A percentile compares a stretch with the other conserved stretches of the same genome.
phyloP scores from a whole-genome alignment of 225 moss, liverwort and hornwort species.

The Physcomitrellopsis africana region DNA sequence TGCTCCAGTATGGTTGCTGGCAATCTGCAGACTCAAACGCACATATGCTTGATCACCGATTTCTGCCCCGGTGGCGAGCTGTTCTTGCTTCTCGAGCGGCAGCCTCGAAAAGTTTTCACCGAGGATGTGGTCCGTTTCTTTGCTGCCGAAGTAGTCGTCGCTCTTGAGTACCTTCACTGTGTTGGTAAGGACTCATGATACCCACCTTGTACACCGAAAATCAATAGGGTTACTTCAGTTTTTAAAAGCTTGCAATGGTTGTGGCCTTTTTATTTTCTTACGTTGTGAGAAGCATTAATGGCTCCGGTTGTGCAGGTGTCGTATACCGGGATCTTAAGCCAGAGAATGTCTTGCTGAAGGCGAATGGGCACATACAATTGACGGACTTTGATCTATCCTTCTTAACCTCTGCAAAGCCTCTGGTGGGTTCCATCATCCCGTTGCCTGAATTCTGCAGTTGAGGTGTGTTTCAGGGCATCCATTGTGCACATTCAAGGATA shows the following conservation, averaged over 20 bases:
- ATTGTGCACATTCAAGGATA: too few relatives aligned
- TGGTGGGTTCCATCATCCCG: conserved; percentile 42
- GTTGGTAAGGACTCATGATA: conserved; percentile 46
- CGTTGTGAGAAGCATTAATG: too few relatives aligned
- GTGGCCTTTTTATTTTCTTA: background rate
- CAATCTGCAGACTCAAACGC: conserved; percentile 71
- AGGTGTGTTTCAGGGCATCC: too few relatives aligned
- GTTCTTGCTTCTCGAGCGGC: conserved; percentile 84
- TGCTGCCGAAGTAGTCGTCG: conserved; percentile 79
- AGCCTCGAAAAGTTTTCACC: conserved; percentile 76
- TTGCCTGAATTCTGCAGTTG: too few relatives aligned
- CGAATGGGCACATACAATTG: conserved; percentile 82
- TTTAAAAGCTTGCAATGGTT: too few relatives aligned
- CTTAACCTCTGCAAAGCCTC: conserved; percentile 66
- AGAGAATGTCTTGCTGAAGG: conserved; percentile 83
- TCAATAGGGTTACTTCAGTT: background rate
- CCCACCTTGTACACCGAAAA: background rate
- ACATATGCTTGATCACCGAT: conserved; percentile 85
- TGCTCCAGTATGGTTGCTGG: background rate
- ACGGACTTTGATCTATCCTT: conserved; percentile 96
- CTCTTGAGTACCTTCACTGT: conserved; percentile 91
- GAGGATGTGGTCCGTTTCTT: conserved; percentile 82
- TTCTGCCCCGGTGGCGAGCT: conserved; percentile 93
- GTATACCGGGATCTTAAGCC: conserved; percentile 96
- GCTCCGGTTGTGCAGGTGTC: conserved; percentile 53